Evolutionary conservation across 176 grass and related monocot species (phyloP).

Genomic region (Aegilops longissima): DNA sequence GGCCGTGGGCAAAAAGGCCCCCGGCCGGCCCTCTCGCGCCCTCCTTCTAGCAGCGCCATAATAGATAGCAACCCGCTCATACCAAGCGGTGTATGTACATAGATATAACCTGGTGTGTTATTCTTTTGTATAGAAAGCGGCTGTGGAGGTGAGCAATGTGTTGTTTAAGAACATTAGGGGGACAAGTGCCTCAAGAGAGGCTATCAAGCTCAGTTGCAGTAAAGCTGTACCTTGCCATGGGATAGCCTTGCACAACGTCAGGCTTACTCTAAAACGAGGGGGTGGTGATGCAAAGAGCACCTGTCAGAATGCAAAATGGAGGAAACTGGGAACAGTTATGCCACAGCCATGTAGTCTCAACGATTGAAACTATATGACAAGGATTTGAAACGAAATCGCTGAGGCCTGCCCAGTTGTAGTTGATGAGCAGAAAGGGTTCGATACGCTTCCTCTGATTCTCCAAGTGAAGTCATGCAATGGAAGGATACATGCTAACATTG

Average conservation of each 20-base stretch:
- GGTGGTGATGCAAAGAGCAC: conserved; percentile 20
- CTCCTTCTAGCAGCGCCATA: too few relatives aligned
- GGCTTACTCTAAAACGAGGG: conserved; percentile 31
- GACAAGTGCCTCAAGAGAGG: conserved; percentile 41
- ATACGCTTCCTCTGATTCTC: neutral
- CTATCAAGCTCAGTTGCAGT: conserved; percentile 56
- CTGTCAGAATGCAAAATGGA: conserved; percentile 40
- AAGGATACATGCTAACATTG: neutral
- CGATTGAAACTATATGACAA: neutral
- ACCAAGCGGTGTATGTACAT: neutral
- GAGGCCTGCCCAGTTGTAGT: neutral
- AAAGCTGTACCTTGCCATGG: conserved; percentile 22
- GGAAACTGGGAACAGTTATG: conserved; percentile 34
- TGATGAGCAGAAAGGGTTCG: neutral
- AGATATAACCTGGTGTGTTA: conserved; percentile 1
- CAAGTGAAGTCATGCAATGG: neutral
- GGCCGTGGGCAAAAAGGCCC: too few relatives aligned
- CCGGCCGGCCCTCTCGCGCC: too few relatives aligned
- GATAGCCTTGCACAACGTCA: conserved; percentile 47
- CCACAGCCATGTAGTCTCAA: conserved; percentile 41
- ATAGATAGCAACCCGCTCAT: too few relatives aligned
- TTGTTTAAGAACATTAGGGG: conserved; percentile 56
- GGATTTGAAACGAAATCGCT: too few relatives aligned
- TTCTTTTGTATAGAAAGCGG: conserved; percentile 35
- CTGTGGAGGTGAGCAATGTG: conserved; percentile 59